phyloP scores from a whole-genome alignment of 176 grass and related monocot species.

The Eragrostis nindensis region DNA sequence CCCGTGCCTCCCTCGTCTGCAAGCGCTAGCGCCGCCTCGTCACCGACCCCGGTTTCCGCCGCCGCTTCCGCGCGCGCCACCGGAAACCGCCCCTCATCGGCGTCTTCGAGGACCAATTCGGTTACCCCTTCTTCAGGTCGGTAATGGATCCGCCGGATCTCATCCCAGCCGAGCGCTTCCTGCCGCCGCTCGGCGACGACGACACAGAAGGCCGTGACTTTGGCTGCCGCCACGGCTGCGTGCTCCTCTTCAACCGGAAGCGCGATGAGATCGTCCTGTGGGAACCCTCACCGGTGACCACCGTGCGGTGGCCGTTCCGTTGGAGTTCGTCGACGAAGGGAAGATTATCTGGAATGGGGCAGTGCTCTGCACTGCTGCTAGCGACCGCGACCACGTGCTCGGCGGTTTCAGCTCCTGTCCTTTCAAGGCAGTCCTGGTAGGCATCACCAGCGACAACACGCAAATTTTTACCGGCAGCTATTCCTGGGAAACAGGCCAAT shows the following conservation, averaged over 20 bases:
- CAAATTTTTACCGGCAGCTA: neutral
- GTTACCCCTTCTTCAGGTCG: neutral
- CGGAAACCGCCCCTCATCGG: neutral
- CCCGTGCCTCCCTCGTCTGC: constrained; percentile 23
- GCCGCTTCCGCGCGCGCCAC: neutral
- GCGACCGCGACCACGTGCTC: neutral
- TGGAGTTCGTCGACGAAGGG: neutral
- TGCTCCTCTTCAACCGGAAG: neutral
- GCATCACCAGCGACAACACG: neutral
- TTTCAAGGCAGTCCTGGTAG: constrained; percentile 13
- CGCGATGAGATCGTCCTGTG: neutral
- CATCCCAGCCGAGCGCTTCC: neutral
- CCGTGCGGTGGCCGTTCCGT: neutral
- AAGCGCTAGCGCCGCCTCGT: constrained; percentile 14
- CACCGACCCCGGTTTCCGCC: neutral
- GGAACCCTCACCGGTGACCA: constrained; percentile 25
- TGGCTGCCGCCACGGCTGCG: constrained; percentile 21
- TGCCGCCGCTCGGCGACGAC: neutral
- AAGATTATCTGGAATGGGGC: neutral
- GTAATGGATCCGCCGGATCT: neutral
- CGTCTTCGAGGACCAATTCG: neutral
- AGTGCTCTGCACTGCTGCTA: neutral
- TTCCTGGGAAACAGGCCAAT: neutral
- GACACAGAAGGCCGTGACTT: neutral
- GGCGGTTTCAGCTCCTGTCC: constrained; percentile 14